Percentiles rank a stretch among this genome's conserved stretches.
Conservation (phyloP, 768 basidiomycete species). For the Podaxis sp. region DNA sequence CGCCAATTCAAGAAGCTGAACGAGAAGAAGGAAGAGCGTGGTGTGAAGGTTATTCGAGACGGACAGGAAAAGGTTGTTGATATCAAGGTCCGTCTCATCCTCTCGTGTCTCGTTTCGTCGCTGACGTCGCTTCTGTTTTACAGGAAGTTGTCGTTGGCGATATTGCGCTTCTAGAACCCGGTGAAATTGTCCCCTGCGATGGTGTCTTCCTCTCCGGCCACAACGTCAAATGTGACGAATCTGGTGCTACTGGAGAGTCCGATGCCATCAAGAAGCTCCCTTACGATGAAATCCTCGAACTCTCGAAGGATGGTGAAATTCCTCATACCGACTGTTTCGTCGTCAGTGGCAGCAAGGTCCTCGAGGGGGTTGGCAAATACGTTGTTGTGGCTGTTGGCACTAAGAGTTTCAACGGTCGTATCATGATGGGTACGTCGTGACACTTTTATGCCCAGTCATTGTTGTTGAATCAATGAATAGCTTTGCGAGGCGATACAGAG, state of each 20-base stretch:
- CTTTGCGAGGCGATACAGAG: conserved; percentile 82
- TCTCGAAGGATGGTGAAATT: conserved; percentile 32
- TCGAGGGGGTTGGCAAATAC: conserved; percentile 93
- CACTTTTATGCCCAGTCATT: conserved; percentile 4
- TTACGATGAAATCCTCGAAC: conserved; percentile 70
- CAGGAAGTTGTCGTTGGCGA: conserved; percentile 95
- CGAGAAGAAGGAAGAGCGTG: conserved; percentile 93
- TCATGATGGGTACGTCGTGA: conserved; percentile 85
- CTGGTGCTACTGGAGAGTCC: conserved; percentile 94
- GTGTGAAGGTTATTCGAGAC: conserved; percentile 78
- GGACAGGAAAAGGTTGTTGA: conserved; percentile 73
- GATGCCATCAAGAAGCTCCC: conserved; percentile 90
- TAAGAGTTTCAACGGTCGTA: conserved; percentile 93
- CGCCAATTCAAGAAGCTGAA: conserved; percentile 91
- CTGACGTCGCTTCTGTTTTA: conserved; percentile 20
- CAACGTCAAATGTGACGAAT: conserved; percentile 94
- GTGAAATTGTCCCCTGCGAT: conserved; percentile 95
- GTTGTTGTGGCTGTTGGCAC: conserved; percentile 91
- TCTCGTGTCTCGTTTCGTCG: not conserved
- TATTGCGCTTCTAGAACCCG: conserved; percentile 87
- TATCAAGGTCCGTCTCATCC: conserved; percentile 58
- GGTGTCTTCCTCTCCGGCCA: conserved; percentile 92
- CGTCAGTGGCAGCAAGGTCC: conserved; percentile 87
- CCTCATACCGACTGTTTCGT: conserved; percentile 89
- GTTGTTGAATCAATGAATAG: conserved; percentile 36